Conservation (phyloP, 192 early-diverging fungal species). For the Umbelopsis sp. region DNA sequence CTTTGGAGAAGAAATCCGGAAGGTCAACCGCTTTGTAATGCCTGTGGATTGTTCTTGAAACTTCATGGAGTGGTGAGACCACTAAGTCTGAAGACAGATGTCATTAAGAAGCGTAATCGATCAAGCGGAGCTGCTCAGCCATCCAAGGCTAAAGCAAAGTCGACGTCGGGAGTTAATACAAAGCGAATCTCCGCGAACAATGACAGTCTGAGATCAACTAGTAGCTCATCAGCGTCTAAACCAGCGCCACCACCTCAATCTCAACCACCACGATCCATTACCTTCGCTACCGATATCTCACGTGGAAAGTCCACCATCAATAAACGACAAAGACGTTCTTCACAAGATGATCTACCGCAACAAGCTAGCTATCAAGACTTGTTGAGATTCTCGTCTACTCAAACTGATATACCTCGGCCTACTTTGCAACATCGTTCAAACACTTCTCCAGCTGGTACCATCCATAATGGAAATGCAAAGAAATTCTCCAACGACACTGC, state of each 20-base stretch:
- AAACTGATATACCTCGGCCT: not conserved
- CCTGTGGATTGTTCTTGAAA: slow-evolving; percentile 92
- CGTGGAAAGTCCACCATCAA: slow-evolving; percentile 8
- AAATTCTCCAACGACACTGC: not conserved
- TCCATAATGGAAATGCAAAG: not conserved
- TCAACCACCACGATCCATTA: not conserved
- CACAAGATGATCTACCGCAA: not conserved
- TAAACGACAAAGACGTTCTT: slow-evolving; percentile 23
- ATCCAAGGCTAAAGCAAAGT: not conserved
- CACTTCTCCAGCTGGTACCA: not conserved
- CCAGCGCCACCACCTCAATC: not conserved
- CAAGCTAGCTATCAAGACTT: not conserved
- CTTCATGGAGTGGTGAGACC: slow-evolving; percentile 85
- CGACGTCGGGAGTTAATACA: not conserved
- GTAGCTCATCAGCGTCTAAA: not conserved
- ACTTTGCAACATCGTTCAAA: not conserved
- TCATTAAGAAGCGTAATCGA: slow-evolving; percentile 65
- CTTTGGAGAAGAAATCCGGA: slow-evolving; percentile 84
- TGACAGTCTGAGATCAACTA: slow-evolving; percentile 12
- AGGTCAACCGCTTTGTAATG: slow-evolving; percentile 90
- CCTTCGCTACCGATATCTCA: not conserved
- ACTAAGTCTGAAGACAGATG: slow-evolving; percentile 77
- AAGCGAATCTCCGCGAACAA: slow-evolving; percentile 17
- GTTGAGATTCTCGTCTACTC: not conserved
- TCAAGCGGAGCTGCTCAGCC: slow-evolving; percentile 14